Evolutionary conservation across 192 early-diverging fungal species (phyloP).

Genomic region (Linderina pennispora): DNA sequence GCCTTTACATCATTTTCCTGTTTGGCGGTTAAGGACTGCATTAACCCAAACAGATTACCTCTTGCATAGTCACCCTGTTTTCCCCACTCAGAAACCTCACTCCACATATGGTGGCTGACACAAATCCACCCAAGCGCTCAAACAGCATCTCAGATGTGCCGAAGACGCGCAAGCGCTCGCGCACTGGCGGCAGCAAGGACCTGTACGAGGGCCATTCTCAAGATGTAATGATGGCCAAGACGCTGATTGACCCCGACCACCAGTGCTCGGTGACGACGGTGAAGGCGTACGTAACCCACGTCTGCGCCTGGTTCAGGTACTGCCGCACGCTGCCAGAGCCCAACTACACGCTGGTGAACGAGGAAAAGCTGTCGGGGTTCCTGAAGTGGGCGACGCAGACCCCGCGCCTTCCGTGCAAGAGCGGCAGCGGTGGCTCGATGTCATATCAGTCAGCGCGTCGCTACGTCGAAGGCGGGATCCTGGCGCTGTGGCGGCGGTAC

Average conservation of each 20-base stretch:
- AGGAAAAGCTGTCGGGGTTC: constrained; percentile 47
- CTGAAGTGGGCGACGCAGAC: constrained; percentile 47
- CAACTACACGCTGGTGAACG: constrained; percentile 43
- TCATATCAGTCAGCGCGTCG: constrained; percentile 47
- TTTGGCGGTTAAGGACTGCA: no score
- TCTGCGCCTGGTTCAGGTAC: constrained; percentile 48
- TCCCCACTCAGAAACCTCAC: no score
- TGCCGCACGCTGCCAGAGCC: constrained; percentile 42
- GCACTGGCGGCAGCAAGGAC: constrained; percentile 46
- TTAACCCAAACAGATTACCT: no score
- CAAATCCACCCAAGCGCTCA: constrained; percentile 21
- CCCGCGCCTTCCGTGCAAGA: constrained; percentile 46
- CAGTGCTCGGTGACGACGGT: constrained; percentile 48
- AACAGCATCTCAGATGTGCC: constrained; percentile 26
- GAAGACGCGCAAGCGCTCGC: constrained; percentile 46
- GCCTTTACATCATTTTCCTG: no score
- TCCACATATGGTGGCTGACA: no score
- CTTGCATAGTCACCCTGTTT: no score
- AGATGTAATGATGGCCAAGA: constrained; percentile 46
- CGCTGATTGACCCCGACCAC: constrained; percentile 48
- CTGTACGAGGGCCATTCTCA: constrained; percentile 48
- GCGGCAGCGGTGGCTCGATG: constrained; percentile 39
- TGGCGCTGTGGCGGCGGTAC: constrained; percentile 48
- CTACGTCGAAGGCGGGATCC: constrained; percentile 47
- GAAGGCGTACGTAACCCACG: constrained; percentile 47